These are phyloP conservation scores for Sphaerulina populicola DNA, from an alignment of 2,329 filamentous ascomycete genomes.

Conservation along the genomic window DNA sequence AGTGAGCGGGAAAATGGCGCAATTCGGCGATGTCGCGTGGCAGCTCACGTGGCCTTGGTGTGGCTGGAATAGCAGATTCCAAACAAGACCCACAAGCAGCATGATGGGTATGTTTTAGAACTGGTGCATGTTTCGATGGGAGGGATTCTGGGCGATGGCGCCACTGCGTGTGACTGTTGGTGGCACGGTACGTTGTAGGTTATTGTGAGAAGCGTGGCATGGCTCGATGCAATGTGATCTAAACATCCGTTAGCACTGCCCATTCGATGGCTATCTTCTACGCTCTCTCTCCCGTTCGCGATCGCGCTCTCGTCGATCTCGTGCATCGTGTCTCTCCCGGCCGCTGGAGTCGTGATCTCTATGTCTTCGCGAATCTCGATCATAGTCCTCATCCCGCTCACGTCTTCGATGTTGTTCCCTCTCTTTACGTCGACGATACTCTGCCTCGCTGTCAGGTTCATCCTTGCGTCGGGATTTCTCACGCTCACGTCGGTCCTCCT, in stretches of 20 bases:
- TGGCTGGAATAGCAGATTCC: background rate
- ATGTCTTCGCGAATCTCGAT: slow-evolving; percentile 19
- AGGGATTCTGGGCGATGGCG: background rate
- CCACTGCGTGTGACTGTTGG: background rate
- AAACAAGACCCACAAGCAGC: background rate
- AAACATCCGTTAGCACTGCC: slow-evolving; percentile 12
- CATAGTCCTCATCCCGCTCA: slow-evolving; percentile 13
- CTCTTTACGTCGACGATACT: slow-evolving; percentile 26
- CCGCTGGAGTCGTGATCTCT: slow-evolving; percentile 21
- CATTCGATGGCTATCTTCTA: slow-evolving; percentile 15
- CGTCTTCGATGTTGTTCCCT: slow-evolving; percentile 23
- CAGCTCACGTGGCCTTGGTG: background rate
- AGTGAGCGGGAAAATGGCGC: background rate
- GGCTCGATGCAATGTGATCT: slow-evolving; percentile 5
- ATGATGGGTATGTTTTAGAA: background rate
- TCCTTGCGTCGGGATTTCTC: slow-evolving; percentile 18
- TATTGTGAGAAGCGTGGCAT: background rate
- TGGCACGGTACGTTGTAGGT: background rate
- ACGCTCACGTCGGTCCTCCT: slow-evolving; percentile 15
- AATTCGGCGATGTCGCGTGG: background rate
- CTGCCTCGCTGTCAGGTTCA: slow-evolving; percentile 23
- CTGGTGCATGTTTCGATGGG: background rate
- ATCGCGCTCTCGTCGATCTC: slow-evolving; percentile 16
- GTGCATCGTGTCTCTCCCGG: slow-evolving; percentile 18
- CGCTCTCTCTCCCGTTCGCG: slow-evolving; percentile 14